Evolutionary conservation across 441 rosid species (phyloP), one percentile per base, ranked within the genome.

Genomic region (Erodium moschatum): DNA sequence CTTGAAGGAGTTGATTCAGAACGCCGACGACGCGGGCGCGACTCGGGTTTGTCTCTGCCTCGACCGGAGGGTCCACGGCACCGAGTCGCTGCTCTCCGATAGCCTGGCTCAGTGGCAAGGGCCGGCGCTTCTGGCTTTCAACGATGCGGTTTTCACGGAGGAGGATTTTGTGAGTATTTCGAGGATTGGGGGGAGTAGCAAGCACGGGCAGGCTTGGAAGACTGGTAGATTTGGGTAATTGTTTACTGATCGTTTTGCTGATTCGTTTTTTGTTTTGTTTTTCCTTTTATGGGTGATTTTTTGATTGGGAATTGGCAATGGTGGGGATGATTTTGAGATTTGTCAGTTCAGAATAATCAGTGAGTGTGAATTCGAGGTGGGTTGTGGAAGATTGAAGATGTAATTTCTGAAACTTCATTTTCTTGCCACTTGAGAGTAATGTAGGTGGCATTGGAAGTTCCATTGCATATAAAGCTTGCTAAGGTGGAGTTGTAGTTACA

Each of bases 11-110:
- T 87, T 93, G 20, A 86, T 89, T 44, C 98, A 93, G 81, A 93
- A 93, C 77, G 97, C 98, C 52, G 98, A 93, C 50, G 98, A 93
- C 66, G 98, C 98, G 13, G 93, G 97, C 69, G 98, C 98, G 67
- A 84, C 95, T 12, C 68, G 74, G 13, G 92, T 93, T 40, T 79
- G 92, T 42, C 87, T 93, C 76, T 93, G 98, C 80, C 88, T 93
- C 64, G 98, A 93, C 84, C 89, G 89, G 16, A 84, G 97, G 24
- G 46, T 63, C 64, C 93, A 91, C 77, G 72, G 81, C 19, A 72
- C 88, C 35, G 68, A 52, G 52, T 88, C 96, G 54, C 83, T 93
- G 73, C 63, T 93, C 11, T 93, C 96, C 1, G 79, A 78, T 65
- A 73, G 87, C 72, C 78, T 93, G 74, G 76, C 87, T n/a, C 87